phyloP scores from a whole-genome alignment of 2,329 filamentous ascomycete species.

The Tolypocladium endophyticum region DNA sequence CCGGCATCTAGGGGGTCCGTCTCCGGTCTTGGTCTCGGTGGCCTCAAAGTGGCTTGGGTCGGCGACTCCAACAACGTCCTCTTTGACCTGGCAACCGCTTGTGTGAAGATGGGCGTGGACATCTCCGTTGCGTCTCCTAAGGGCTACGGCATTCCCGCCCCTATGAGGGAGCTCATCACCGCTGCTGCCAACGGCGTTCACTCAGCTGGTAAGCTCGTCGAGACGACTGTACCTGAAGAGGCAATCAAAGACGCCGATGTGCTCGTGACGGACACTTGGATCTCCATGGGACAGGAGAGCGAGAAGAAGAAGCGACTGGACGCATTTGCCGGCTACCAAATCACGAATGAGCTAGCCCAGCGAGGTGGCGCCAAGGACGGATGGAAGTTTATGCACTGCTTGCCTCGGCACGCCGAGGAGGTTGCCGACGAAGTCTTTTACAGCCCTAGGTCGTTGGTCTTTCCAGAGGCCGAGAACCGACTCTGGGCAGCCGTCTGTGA shows the following conservation, averaged over 20 bases:
- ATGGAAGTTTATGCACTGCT: conserved; percentile 99
- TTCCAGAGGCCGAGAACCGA: conserved; percentile 88
- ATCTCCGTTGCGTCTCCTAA: conserved; percentile 78
- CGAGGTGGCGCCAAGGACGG: conserved; percentile 74
- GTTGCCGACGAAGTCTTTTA: conserved; percentile 95
- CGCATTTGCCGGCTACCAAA: conserved; percentile 83
- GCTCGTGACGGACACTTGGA: conserved; percentile 93
- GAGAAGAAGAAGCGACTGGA: conserved; percentile 68
- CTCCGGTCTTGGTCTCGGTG: conserved; percentile 56
- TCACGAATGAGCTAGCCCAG: conserved; percentile 76
- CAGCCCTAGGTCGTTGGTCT: conserved; percentile 73
- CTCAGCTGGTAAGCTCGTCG: conserved; percentile 54
- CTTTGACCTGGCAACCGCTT: conserved; percentile 83
- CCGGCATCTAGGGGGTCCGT: conserved; percentile 30
- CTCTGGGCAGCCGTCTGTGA: conserved; percentile 77
- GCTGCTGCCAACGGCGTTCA: conserved; percentile 46
- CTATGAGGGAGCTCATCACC: conserved; percentile 64
- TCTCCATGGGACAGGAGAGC: conserved; percentile 94
- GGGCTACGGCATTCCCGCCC: conserved; percentile 69
- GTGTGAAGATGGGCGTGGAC: conserved; percentile 77
- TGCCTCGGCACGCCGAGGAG: conserved; percentile 86
- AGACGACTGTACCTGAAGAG: conserved; percentile 75
- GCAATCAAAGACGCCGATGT: conserved; percentile 79
- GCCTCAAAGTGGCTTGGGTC: conserved; percentile 89
- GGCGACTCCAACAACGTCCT: conserved; percentile 96